A percentile compares a stretch with the other conserved stretches of the same genome.
Conservation (phyloP, 2,329 filamentous ascomycete genomes). For the Penicillium decumbens region DNA sequence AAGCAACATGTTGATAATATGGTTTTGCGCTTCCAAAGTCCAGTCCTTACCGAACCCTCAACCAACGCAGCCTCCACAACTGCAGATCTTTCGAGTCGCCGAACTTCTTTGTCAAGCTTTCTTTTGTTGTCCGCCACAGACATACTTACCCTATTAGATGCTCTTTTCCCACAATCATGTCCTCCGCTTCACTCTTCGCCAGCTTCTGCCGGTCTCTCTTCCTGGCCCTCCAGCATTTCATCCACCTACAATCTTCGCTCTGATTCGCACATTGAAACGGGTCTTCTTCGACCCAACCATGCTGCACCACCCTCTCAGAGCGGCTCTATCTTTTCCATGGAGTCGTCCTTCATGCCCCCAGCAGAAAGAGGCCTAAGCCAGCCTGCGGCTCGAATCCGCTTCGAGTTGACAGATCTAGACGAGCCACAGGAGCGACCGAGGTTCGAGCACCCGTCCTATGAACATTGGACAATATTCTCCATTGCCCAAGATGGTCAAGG, state of each 20-base stretch:
- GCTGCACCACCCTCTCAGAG: slow-evolving; percentile 18
- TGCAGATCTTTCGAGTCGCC: slow-evolving; percentile 50
- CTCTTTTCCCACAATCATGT: slow-evolving; percentile 61
- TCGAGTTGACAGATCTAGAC: slow-evolving; percentile 38
- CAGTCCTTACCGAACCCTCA: slow-evolving; percentile 3
- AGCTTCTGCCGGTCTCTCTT: slow-evolving; percentile 24
- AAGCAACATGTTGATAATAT: slow-evolving; percentile 38
- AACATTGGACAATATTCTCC: slow-evolving; percentile 78
- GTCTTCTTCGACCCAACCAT: slow-evolving; percentile 31
- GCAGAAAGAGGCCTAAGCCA: slow-evolving; percentile 27
- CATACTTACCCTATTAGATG: slow-evolving; percentile 72
- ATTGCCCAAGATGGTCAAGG: slow-evolving; percentile 67
- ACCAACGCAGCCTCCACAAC: neutral
- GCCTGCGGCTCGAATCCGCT: slow-evolving; percentile 39
- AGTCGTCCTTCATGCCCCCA: slow-evolving; percentile 27
- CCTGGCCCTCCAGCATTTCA: slow-evolving; percentile 19
- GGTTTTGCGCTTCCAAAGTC: slow-evolving; percentile 29
- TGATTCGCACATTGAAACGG: slow-evolving; percentile 28
- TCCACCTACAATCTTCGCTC: slow-evolving; percentile 16
- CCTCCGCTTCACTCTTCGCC: slow-evolving; percentile 28
- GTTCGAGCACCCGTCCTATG: slow-evolving; percentile 70
- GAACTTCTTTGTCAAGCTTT: slow-evolving; percentile 51
- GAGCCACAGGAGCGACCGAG: slow-evolving; percentile 48
- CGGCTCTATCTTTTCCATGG: slow-evolving; percentile 30
- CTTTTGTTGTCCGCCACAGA: slow-evolving; percentile 76